These are phyloP conservation scores for Lentithecium fluviatile DNA, from an alignment of 495 filamentous ascomycete species.

Conservation along the genomic window DNA sequence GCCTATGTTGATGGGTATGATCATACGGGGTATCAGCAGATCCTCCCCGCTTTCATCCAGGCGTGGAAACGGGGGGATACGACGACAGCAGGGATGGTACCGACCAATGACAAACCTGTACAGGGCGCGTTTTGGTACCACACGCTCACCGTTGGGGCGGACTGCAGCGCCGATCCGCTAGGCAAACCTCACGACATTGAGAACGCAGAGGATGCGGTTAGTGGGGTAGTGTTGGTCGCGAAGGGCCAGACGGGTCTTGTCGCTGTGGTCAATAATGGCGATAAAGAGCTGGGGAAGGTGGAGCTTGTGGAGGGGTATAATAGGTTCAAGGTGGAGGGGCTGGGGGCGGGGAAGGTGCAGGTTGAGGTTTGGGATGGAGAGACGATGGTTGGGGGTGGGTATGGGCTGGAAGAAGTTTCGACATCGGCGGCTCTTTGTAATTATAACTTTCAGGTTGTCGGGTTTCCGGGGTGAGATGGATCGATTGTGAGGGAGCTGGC, in stretches of 20 bases:
- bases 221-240: conserved; percentile 19
- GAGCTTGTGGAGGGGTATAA: conserved; percentile 17
- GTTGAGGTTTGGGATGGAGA: conserved; percentile 27
- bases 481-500: too few species aligned
- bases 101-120: conserved; percentile 13
- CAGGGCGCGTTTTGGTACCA: conserved; percentile 29
- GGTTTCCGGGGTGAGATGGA: not conserved
- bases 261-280: conserved; percentile 17
- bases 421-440: not conserved
- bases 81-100: conserved; percentile 13
- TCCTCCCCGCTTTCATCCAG: conserved; percentile 10
- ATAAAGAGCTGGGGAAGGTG: conserved; percentile 11
- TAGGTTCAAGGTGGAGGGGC: conserved; percentile 16
- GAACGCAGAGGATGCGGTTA: conserved; percentile 17
- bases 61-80: conserved; percentile 25
- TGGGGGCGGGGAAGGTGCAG: conserved; percentile 19
- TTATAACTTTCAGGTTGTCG: conserved; percentile 19
- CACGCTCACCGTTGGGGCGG: conserved; percentile 7
- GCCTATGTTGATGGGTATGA: conserved; percentile 12
- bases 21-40: conserved; percentile 21
- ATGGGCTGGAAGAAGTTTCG: conserved; percentile 8
- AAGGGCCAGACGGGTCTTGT: conserved; percentile 9
- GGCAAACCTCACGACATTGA: conserved; percentile 13
- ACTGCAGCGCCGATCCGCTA: conserved; percentile 13
- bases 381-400: conserved; percentile 24